Evolutionary conservation across 108 stramenopile species (phyloP).

Genomic region (Conticribra weissflogii): DNA sequence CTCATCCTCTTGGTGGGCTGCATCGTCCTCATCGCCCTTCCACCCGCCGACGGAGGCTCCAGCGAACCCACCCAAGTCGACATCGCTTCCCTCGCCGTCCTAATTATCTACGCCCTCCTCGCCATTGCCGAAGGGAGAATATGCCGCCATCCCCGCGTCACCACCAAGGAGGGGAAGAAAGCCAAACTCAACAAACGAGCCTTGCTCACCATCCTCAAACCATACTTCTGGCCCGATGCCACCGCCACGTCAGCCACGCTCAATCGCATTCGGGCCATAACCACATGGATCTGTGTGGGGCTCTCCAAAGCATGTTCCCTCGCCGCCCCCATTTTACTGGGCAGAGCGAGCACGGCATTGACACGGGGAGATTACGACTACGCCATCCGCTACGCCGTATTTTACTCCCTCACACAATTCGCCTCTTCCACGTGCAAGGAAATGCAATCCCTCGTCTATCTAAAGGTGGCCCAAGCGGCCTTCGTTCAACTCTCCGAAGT

Average conservation of each 20-base stretch:
- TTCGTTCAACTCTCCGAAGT: constrained; percentile 92
- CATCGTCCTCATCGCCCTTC: constrained; percentile 46
- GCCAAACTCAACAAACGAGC: constrained; percentile 54
- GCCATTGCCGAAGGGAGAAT: constrained; percentile 58
- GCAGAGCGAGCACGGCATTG: constrained; percentile 85
- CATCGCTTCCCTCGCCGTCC: constrained; percentile 42
- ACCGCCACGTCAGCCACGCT: constrained; percentile 79
- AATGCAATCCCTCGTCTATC: constrained; percentile 90
- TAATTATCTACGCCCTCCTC: constrained; percentile 44
- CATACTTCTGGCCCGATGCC: constrained; percentile 96
- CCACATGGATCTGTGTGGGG: constrained; percentile 93
- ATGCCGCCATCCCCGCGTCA: constrained; percentile 42
- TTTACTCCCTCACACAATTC: constrained; percentile 76
- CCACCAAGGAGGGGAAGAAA: constrained; percentile 46
- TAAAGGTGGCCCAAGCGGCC: constrained; percentile 95
- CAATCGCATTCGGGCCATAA: constrained; percentile 84
- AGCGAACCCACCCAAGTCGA: constrained; percentile 32
- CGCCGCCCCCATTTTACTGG: constrained; percentile 84
- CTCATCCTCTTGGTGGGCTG: constrained; percentile 51
- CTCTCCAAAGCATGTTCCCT: constrained; percentile 84
- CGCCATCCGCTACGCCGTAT: constrained; percentile 56
- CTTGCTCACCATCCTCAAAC: constrained; percentile 77
- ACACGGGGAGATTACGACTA: constrained; percentile 68
- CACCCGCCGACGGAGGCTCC: constrained; percentile 23
- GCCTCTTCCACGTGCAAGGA: constrained; percentile 82